Evolutionary conservation across 306 rosid genomes (phyloP), one percentile per base, ranked within the genome.

Genomic region (Sechiopsis laciniata): DNA sequence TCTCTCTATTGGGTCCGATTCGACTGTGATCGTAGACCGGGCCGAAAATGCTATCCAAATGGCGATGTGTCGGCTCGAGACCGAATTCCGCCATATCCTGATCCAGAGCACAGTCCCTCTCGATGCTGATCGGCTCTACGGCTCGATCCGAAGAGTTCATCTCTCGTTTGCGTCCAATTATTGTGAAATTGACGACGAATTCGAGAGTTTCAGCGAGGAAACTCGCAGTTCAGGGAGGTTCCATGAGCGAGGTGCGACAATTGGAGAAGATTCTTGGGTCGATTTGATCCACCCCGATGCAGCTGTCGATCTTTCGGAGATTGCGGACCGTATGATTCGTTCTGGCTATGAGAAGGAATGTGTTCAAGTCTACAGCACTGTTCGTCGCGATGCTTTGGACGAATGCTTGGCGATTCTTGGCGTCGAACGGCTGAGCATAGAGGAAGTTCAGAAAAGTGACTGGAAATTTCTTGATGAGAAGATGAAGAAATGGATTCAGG

Each of bases 401-500:
- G 97, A 91, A 83, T 91, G 90, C 75, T 79, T 95, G 67, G 80
- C 64, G 61, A 91, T 88, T 69, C 83, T 95, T 0, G 97, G 96
- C 0, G 88, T 95, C 35, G 99, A 95, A 84, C 85, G 77, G 71
- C 79, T 88, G 68, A 91, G 99, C 82, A 95, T 95, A 63, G 97
- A 91, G 82, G 99, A 95, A 78, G 92, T 91, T 35, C 99, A 95
- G 84, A 95, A 76, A 76, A 78, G 87, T 66, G 92, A 79, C 68
- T 91, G 99, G 99, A 85, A 80, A 26, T 37, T 45, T 65, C 61
- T 95, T 84, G 99, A 95, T 48, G 97, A 89, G 88, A 95, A 89
- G 78, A 95, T 95, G 97, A 95, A 89, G 88, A 89, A 86, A 79
- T 95, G 97, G 99, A 85, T 91, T 19, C 95, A 85, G 26, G 97